These are phyloP conservation scores for Colletotrichum simmondsii DNA, from an alignment of 2,329 filamentous ascomycete genomes.

Conservation along the genomic window DNA sequence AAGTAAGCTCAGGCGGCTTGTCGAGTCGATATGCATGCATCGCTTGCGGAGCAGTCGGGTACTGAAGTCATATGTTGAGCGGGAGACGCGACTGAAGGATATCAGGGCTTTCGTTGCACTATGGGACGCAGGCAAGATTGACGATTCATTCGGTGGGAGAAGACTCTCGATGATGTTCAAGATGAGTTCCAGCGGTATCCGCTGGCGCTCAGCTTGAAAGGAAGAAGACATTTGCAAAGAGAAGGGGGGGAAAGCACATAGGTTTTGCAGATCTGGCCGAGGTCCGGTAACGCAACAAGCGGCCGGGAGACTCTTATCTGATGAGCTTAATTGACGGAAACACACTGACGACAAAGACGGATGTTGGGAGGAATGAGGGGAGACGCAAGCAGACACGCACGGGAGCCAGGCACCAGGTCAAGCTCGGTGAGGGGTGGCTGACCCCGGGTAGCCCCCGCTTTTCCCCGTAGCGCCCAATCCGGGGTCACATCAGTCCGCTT, in stretches of 20 bases:
- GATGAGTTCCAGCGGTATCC: conserved; percentile 48
- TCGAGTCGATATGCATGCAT: conserved; percentile 57
- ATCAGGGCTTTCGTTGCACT: conserved; percentile 55
- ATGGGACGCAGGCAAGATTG: conserved; percentile 50
- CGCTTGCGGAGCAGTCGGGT: conserved; percentile 54
- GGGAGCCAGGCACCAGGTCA: not conserved
- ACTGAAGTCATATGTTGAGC: conserved; percentile 52
- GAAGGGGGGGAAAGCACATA: not conserved
- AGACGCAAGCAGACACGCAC: not conserved
- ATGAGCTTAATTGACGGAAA: not conserved
- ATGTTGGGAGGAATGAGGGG: not conserved
- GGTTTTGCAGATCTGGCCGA: not conserved
- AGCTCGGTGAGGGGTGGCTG: not conserved
- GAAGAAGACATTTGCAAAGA: not conserved
- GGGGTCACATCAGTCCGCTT: not conserved
- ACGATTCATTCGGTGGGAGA: conserved; percentile 43
- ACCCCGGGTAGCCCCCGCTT: not conserved
- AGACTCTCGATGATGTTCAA: conserved; percentile 48
- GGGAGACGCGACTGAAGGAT: conserved; percentile 54
- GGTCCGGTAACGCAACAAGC: not conserved
- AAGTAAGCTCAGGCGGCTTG: conserved; percentile 45
- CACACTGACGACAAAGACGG: not conserved
- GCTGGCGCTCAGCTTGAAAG: not conserved
- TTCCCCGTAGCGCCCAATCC: not conserved
- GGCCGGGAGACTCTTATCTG: not conserved